Percentiles rank a stretch among this genome's conserved stretches.
phyloP scores from a whole-genome alignment of 2,329 filamentous ascomycete genomes.

The Hypoxylon sp. region DNA sequence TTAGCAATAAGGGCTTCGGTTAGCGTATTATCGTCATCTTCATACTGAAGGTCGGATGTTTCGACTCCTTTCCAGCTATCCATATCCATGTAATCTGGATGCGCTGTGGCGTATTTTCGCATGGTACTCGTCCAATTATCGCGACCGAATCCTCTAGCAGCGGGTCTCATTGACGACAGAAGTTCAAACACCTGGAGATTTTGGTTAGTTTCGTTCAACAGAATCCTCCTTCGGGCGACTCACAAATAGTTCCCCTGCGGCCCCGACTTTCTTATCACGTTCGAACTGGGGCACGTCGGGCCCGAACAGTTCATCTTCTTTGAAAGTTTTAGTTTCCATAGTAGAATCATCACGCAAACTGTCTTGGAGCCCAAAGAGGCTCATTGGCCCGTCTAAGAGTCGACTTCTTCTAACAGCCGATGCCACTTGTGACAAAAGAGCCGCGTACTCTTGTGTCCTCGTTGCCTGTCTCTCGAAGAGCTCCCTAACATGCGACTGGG shows the following conservation, averaged over 20 bases:
- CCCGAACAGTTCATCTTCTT: constrained; percentile 27
- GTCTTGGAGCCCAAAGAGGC: constrained; percentile 7
- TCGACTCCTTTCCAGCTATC: constrained; percentile 56
- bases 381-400: constrained; percentile 3
- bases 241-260: constrained; percentile 43
- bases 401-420: constrained; percentile 17
- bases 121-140: constrained; percentile 64
- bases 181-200: constrained; percentile 58
- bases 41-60: constrained; percentile 62
- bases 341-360: not conserved
- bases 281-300: constrained; percentile 33
- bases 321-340: not conserved
- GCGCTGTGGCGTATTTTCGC: constrained; percentile 54
- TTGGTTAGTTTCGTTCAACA: not conserved
- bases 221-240: not conserved
- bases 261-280: constrained; percentile 42
- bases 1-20: constrained; percentile 53
- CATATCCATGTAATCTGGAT: constrained; percentile 58
- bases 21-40: constrained; percentile 52
- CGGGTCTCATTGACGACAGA: constrained; percentile 49
- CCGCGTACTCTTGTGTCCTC: constrained; percentile 12
- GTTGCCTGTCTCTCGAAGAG: not conserved
- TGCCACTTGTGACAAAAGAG: constrained; percentile 21
- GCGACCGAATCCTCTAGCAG: constrained; percentile 53
- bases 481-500: not conserved